Percentiles rank a stretch among this genome's conserved stretches.
Evolutionary conservation across 2,329 filamentous ascomycete species (phyloP).

Genomic region (Botryotinia convoluta): DNA sequence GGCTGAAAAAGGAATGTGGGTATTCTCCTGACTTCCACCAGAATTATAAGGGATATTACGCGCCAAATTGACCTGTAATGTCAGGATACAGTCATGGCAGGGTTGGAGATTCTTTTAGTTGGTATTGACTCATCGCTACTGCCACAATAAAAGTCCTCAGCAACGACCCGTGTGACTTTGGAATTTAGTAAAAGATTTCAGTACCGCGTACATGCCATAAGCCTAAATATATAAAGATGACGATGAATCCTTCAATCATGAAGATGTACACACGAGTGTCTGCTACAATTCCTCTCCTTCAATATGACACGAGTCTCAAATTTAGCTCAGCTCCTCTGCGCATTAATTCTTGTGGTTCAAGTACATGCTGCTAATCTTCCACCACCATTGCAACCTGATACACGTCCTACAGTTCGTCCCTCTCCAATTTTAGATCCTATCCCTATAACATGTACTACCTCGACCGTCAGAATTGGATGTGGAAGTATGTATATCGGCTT

Average conservation of each 20-base stretch:
- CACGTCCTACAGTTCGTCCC: neutral
- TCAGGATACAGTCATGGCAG: neutral
- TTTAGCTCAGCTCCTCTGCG: neutral
- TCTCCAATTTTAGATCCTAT: neutral
- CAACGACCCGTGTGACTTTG: neutral
- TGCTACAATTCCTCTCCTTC: neutral
- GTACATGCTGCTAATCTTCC: neutral
- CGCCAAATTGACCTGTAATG: neutral
- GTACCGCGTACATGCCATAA: neutral
- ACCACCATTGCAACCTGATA: neutral
- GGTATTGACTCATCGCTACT: neutral
- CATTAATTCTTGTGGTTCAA: neutral
- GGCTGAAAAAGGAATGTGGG: neutral
- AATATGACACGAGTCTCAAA: slow-evolving; percentile 1
- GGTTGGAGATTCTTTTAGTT: neutral
- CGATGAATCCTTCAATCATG: too few relatives aligned
- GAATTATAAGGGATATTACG: neutral
- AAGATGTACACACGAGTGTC: neutral
- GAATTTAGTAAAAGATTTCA: neutral
- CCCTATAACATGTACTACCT: neutral
- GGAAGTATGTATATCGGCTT: neutral
- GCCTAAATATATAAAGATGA: neutral
- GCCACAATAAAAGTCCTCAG: neutral
- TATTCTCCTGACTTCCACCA: slow-evolving; percentile 6
- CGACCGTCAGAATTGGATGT: neutral